Evolutionary conservation across 495 filamentous ascomycete genomes (phyloP).

Genomic region (Delitschia confertaspora): DNA sequence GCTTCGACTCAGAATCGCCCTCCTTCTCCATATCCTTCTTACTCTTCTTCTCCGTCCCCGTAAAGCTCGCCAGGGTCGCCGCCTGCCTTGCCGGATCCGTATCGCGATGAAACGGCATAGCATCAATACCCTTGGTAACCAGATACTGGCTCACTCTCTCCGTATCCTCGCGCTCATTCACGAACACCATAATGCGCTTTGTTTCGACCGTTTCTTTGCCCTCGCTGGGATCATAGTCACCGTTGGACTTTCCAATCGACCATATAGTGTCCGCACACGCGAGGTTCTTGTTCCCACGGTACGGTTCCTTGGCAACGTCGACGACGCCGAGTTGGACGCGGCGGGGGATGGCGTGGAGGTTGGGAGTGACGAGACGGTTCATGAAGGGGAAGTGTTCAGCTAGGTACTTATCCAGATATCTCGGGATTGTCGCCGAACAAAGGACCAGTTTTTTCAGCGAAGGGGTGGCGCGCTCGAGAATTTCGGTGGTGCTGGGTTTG

Average conservation of each 20-base stretch:
- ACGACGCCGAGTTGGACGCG: conserved; percentile 90
- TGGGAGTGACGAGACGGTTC: conserved; percentile 77
- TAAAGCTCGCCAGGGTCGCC: conserved; percentile 71
- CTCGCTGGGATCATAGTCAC: conserved; percentile 35
- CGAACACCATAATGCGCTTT: conserved; percentile 89
- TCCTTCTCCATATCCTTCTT: conserved; percentile 29
- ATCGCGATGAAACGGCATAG: conserved; percentile 72
- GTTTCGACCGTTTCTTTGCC: conserved; percentile 47
- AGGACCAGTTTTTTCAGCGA: conserved; percentile 83
- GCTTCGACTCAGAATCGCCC: not conserved
- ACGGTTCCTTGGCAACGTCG: conserved; percentile 80
- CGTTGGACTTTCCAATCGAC: conserved; percentile 75
- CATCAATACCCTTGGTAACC: conserved; percentile 74
- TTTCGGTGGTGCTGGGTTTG: conserved; percentile 64
- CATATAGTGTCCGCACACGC: conserved; percentile 93
- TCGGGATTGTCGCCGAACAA: conserved; percentile 93
- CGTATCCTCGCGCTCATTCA: conserved; percentile 91
- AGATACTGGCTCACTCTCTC: conserved; percentile 73
- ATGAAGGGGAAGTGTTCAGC: conserved; percentile 73
- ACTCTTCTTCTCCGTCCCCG: conserved; percentile 39
- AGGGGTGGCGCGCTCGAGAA: conserved; percentile 67
- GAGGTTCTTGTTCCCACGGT: conserved; percentile 78
- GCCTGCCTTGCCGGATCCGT: conserved; percentile 60
- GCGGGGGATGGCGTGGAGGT: conserved; percentile 89
- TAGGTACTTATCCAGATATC: conserved; percentile 75